A percentile compares a stretch with the other conserved stretches of the same genome.
These are phyloP conservation scores for Lichina pygmaea DNA, from an alignment of 495 filamentous ascomycete genomes.

Conservation along the genomic window DNA sequence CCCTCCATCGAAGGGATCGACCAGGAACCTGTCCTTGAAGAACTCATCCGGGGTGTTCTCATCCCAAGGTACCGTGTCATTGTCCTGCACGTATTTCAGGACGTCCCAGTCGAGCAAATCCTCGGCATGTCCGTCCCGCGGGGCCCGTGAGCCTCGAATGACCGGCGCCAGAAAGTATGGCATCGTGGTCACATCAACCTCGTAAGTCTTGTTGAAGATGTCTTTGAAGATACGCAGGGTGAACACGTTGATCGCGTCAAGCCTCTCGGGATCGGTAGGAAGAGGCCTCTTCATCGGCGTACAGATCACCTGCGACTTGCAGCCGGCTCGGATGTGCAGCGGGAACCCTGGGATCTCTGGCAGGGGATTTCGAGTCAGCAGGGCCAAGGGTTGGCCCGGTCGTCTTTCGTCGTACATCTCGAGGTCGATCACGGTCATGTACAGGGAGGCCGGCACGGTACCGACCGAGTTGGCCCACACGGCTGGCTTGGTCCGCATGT, in stretches of 20 bases:
- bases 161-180: slow-evolving; percentile 70
- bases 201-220: slow-evolving; percentile 70
- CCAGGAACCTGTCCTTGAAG: slow-evolving; percentile 36
- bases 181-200: slow-evolving; percentile 29
- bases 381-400: slow-evolving; percentile 32
- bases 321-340: slow-evolving; percentile 37
- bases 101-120: slow-evolving; percentile 39
- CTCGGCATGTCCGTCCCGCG: slow-evolving; percentile 1
- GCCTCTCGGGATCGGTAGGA: slow-evolving; percentile 11
- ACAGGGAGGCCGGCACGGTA: slow-evolving; percentile 27
- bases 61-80: slow-evolving; percentile 26
- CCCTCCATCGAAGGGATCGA: slow-evolving; percentile 51
- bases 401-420: slow-evolving; percentile 29
- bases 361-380: slow-evolving; percentile 41
- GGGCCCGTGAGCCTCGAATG: neutral
- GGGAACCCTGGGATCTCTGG: slow-evolving; percentile 40
- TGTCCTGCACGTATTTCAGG: slow-evolving; percentile 22
- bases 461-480: slow-evolving; percentile 37
- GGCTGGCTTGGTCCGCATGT: slow-evolving; percentile 51
- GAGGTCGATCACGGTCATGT: slow-evolving; percentile 35
- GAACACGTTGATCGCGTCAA: slow-evolving; percentile 32
- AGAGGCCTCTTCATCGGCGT: slow-evolving; percentile 16
- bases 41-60: slow-evolving; percentile 23
- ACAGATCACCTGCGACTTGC: slow-evolving; percentile 27
- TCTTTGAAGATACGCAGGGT: slow-evolving; percentile 59